phyloP scores from a whole-genome alignment of 345 rosid genomes.

The Lepidium aucheri region DNA sequence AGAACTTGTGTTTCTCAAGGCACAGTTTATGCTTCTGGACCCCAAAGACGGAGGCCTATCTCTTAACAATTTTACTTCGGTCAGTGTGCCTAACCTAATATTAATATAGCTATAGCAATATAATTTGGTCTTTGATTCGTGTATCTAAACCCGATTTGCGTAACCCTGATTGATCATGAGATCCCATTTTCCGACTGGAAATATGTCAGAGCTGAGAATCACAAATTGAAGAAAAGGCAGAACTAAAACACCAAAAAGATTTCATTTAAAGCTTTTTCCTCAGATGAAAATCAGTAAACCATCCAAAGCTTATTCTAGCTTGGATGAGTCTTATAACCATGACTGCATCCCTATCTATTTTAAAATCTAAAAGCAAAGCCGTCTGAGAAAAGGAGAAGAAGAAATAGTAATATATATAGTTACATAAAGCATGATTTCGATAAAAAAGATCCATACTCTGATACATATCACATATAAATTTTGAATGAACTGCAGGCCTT shows the following conservation, averaged over 20 bases:
- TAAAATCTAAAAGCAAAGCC: not conserved
- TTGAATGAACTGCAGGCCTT: slow-evolving; percentile 53
- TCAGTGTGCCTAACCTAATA: slow-evolving; percentile 27
- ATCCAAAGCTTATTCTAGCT: not conserved
- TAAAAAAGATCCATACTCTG: not conserved
- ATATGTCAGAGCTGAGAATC: not conserved
- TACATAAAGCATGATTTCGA: not conserved
- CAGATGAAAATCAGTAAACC: not conserved
- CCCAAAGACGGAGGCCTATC: slow-evolving; percentile 74
- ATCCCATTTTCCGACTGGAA: not conserved
- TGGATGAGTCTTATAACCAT: not conserved
- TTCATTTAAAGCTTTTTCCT: not conserved
- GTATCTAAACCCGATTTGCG: not conserved
- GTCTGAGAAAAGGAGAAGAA: not conserved
- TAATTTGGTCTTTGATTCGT: not conserved
- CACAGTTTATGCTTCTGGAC: slow-evolving; percentile 74
- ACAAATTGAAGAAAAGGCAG: not conserved
- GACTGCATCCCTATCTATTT: not conserved
- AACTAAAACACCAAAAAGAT: not conserved
- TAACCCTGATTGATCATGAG: not conserved
- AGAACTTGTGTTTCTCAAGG: slow-evolving; percentile 64
- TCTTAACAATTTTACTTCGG: slow-evolving; percentile 65
- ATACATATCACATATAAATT: not conserved
- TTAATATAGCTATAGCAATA: slow-evolving; percentile 2
- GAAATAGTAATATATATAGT: not conserved